Evolutionary conservation across 2,329 filamentous ascomycete genomes (phyloP).

Genomic region (Trichoderma cornu-damae): DNA sequence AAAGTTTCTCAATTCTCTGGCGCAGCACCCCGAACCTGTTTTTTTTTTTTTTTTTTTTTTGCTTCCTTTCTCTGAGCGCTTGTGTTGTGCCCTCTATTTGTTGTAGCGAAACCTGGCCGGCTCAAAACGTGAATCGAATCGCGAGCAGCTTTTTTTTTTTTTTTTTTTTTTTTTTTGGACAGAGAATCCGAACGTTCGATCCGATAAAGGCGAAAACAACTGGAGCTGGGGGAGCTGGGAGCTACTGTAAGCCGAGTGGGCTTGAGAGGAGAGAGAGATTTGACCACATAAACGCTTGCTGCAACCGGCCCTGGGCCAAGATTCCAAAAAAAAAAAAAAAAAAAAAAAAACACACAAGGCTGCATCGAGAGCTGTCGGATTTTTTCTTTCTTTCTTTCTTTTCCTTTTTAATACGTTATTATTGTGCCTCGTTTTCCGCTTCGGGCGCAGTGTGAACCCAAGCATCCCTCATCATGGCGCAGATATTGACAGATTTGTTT

Average conservation of each 20-base stretch:
- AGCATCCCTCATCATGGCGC: conserved; percentile 55
- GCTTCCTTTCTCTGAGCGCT: not conserved
- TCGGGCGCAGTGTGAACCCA: not conserved
- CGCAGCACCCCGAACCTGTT: not conserved
- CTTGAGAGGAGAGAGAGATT: no score
- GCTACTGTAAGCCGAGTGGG: not conserved
- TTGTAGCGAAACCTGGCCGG: no score
- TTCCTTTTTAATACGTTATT: not conserved
- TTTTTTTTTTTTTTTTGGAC: no score
- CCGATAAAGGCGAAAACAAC: no score
- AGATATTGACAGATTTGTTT: conserved; percentile 80
- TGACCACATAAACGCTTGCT: not conserved
- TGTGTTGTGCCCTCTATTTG: no score
- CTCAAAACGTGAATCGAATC: no score
- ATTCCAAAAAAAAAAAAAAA: not conserved
- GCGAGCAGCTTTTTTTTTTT: no score
- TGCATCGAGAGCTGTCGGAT: not conserved
- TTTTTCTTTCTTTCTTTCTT: not conserved
- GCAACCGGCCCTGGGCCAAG: not conserved
- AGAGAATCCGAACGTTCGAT: no score
- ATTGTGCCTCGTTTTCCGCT: not conserved
- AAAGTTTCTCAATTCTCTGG: not conserved
- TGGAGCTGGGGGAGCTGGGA: no score
- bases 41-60: not conserved
- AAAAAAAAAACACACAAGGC: not conserved